phyloP scores from a whole-genome alignment of 805 yeast species.

The Metschnikowia corniflorae region DNA sequence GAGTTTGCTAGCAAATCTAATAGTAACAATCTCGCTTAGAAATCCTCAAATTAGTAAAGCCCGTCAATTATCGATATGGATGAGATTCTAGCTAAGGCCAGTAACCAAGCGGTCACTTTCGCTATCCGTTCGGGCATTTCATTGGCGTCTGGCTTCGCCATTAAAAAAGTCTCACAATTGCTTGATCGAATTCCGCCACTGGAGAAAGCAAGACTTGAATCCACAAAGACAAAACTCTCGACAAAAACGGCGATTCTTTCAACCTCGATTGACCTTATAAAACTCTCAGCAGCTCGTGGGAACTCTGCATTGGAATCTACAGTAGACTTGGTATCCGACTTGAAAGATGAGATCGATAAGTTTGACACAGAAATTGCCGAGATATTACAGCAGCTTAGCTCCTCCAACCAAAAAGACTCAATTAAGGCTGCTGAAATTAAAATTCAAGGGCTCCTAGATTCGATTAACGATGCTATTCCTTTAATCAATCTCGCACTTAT shows the following conservation, averaged over 20 bases:
- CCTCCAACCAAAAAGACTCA: conserved; percentile 33
- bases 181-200: conserved; percentile 53
- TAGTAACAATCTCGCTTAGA: not conserved
- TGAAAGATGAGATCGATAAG: conserved; percentile 54
- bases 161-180: conserved; percentile 56
- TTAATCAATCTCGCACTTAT: conserved; percentile 60
- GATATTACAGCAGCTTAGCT: conserved; percentile 31
- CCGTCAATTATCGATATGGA: conserved; percentile 41
- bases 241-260: conserved; percentile 59
- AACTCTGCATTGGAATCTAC: conserved; percentile 56
- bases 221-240: conserved; percentile 44
- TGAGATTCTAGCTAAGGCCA: conserved; percentile 51
- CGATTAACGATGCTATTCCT: conserved; percentile 69
- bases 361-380: conserved; percentile 50
- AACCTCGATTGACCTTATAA: conserved; percentile 65
- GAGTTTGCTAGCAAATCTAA: too few species aligned
- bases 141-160: conserved; percentile 69
- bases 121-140: conserved; percentile 76
- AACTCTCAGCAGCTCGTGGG: conserved; percentile 59
- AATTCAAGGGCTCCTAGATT: conserved; percentile 44
- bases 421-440: conserved; percentile 46
- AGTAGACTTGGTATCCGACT: conserved; percentile 48
- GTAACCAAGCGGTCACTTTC: conserved; percentile 74
- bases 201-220: conserved; percentile 45
- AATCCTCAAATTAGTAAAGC: not conserved